These are phyloP conservation scores for Skeletonema potamos DNA, from an alignment of 108 stramenopile genomes.

Conservation along the genomic window DNA sequence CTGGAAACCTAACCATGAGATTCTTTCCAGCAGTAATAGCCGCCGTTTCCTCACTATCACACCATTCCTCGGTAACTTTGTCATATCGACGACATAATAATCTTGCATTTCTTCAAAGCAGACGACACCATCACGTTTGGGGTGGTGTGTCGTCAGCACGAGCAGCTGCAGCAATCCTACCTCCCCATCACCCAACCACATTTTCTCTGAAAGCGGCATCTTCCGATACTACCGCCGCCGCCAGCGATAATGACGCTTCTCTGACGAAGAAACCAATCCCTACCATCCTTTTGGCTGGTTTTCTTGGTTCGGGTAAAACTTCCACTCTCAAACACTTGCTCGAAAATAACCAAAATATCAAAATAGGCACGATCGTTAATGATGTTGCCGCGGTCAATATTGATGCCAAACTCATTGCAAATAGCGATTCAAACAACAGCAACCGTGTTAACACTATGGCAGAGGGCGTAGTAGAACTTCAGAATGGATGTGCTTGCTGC, in stretches of 20 bases:
- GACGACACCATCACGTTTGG: neutral
- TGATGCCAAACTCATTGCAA: conserved; percentile 89
- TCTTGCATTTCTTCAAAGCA: neutral
- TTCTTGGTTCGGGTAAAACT: conserved; percentile 95
- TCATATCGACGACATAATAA: neutral
- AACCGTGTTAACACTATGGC: neutral
- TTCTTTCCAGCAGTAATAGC: neutral
- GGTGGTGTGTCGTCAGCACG: neutral
- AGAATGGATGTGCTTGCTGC: conserved; percentile 96
- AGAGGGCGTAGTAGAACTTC: conserved; percentile 73
- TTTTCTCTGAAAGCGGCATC: neutral
- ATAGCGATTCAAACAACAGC: conserved; percentile 6
- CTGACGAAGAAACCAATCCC: conserved; percentile 48
- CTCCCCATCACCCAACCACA: neutral
- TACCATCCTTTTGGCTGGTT: conserved; percentile 91
- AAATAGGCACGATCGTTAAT: conserved; percentile 94
- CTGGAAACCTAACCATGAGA: neutral
- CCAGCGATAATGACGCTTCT: neutral
- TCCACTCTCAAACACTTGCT: conserved; percentile 88
- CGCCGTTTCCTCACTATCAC: neutral
- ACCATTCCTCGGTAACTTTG: neutral
- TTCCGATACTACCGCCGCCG: neutral
- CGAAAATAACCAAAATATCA: conserved; percentile 63
- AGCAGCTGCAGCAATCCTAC: neutral
- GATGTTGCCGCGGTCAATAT: conserved; percentile 97